These are phyloP conservation scores for Phyllosticta citribraziliensis DNA, from an alignment of 2,329 filamentous ascomycete genomes.

Conservation along the genomic window DNA sequence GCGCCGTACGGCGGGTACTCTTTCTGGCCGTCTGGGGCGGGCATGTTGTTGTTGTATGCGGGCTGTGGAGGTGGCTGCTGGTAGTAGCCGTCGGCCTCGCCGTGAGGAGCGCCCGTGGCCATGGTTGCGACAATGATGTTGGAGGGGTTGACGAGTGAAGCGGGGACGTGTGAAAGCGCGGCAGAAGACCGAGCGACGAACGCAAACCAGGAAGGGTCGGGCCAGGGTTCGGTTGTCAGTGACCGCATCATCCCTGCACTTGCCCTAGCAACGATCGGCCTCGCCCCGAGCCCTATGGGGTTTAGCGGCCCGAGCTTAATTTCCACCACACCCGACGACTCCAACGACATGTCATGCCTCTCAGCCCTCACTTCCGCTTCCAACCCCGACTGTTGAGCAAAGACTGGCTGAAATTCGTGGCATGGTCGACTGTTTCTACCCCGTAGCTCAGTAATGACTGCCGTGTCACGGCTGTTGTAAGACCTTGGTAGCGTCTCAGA, in stretches of 20 bases:
- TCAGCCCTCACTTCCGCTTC: too few relatives aligned
- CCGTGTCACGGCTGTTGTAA: too few relatives aligned
- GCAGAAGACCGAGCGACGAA: not conserved
- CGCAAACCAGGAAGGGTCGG: not conserved
- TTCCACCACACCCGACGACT: not conserved
- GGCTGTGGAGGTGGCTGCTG: slow-evolving; percentile 16
- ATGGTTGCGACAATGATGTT: not conserved
- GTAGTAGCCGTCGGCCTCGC: slow-evolving; percentile 32
- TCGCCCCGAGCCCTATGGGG: not conserved
- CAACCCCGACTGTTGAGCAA: too few relatives aligned
- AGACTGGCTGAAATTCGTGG: too few relatives aligned
- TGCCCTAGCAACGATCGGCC: not conserved
- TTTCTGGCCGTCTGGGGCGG: slow-evolving; percentile 24
- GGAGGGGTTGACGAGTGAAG: not conserved
- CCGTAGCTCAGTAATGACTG: too few relatives aligned
- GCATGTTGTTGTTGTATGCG: slow-evolving; percentile 18
- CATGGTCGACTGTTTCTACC: too few relatives aligned
- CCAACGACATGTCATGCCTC: not conserved
- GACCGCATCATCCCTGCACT: not conserved
- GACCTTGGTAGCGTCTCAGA: too few relatives aligned
- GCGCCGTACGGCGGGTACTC: slow-evolving; percentile 13
- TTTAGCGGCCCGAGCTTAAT: not conserved
- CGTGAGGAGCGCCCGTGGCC: slow-evolving; percentile 9
- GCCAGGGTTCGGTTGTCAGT: not conserved
- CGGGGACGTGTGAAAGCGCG: not conserved